Evolutionary conservation across 371 early-diverging fungal species (phyloP).

Genomic region (Massospora cicadina): DNA sequence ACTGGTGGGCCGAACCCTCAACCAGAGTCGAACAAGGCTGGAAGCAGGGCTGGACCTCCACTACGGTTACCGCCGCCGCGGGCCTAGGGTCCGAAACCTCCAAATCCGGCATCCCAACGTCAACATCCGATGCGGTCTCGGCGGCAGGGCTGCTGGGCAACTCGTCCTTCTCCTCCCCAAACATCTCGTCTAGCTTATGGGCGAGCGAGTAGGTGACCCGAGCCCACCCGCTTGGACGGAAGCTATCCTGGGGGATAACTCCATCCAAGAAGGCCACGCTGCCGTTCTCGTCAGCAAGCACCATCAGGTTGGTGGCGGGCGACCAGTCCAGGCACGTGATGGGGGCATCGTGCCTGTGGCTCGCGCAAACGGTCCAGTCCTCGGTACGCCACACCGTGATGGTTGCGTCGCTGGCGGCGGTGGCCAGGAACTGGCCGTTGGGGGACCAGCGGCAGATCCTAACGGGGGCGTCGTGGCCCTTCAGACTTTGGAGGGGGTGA

Average conservation of each 20-base stretch:
- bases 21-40: not conserved
- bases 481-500: not conserved
- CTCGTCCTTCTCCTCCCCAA: not conserved
- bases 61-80: not conserved
- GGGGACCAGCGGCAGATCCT: not conserved
- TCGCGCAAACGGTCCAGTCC: not conserved
- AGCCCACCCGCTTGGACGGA: not conserved
- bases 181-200: not conserved
- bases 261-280: not conserved
- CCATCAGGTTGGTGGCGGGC: not conserved
- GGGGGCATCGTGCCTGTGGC: not conserved
- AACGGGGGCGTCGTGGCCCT: not conserved
- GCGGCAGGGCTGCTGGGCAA: not conserved
- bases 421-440: not conserved
- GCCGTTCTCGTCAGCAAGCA: not conserved
- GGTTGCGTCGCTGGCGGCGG: not conserved
- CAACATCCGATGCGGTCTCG: not conserved
- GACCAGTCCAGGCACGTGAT: constrained; percentile 1
- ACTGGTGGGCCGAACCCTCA: constrained; percentile 1
- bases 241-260: not conserved
- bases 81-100: not conserved
- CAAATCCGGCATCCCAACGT: not conserved
- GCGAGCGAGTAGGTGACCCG: not conserved
- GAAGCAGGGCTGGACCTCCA: not conserved
- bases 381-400: not conserved